Evolutionary conservation across 805 yeast species (phyloP).

Genomic region (Metschnikowia matae): DNA sequence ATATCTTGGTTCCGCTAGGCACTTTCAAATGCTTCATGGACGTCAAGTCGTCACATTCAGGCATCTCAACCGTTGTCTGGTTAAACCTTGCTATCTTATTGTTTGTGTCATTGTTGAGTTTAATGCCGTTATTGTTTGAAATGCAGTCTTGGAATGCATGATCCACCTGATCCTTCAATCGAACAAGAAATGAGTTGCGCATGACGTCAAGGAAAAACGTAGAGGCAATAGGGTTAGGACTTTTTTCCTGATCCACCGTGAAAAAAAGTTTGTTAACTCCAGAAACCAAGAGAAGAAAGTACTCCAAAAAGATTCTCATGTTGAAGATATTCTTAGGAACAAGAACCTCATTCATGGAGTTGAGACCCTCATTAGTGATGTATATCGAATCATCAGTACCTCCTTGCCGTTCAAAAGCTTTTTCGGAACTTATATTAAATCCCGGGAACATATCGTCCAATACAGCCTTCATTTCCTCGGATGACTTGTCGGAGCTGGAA

Average conservation of each 20-base stretch:
- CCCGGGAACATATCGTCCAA: constrained; percentile 73
- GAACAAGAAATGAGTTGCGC: constrained; percentile 59
- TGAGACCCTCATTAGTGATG: constrained; percentile 55
- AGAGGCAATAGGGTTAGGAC: constrained; percentile 19
- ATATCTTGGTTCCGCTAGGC: constrained; percentile 19
- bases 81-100: constrained; percentile 6
- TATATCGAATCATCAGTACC: constrained; percentile 35
- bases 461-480: constrained; percentile 30
- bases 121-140: constrained; percentile 9
- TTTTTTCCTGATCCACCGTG: constrained; percentile 13
- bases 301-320: constrained; percentile 74
- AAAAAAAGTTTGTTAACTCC: constrained; percentile 41
- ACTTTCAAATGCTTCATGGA: background rate
- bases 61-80: constrained; percentile 6
- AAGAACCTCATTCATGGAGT: constrained; percentile 55
- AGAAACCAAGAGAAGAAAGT: constrained; percentile 63
- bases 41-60: constrained; percentile 5
- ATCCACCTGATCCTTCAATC: constrained; percentile 53
- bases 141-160: constrained; percentile 45
- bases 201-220: constrained; percentile 61
- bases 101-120: constrained; percentile 3
- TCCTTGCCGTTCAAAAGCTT: constrained; percentile 3
- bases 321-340: constrained; percentile 72
- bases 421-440: constrained; percentile 29
- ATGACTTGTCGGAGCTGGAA: constrained; percentile 11